These are phyloP conservation scores for sunflower (Helianthus annuus) DNA, from an alignment of 129 eudicot genomes.

Conservation along the genomic window DNA sequence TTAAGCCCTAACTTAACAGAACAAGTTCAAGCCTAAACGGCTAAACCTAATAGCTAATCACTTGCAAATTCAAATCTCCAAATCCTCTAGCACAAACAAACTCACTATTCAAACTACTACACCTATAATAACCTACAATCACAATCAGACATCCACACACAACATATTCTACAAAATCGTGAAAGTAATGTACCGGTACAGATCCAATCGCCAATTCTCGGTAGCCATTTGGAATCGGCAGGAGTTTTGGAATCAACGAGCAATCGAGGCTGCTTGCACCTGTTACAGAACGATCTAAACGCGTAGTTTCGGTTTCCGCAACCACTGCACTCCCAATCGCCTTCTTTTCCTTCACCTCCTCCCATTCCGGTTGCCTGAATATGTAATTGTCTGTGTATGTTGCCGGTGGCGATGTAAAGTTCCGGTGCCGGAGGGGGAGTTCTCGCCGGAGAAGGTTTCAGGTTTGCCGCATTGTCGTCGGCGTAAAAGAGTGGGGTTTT, in stretches of 20 bases:
- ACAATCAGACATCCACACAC: conserved; percentile 19
- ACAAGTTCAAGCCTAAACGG: neutral
- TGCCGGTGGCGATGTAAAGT: no score
- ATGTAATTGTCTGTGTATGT: conserved; percentile 9
- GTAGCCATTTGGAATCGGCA: conserved; percentile 90
- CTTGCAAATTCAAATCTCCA: conserved; percentile 9
- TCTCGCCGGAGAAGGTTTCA: conserved; percentile 23
- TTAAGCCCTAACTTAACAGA: neutral
- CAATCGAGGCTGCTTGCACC: conserved; percentile 90
- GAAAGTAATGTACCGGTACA: conserved; percentile 59
- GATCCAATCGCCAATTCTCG: conserved; percentile 96
- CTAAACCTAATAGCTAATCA: conserved; percentile 1
- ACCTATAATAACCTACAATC: conserved; percentile 9
- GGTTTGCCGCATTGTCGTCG: conserved; percentile 28
- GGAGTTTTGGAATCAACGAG: conserved; percentile 86
- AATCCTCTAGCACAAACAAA: neutral
- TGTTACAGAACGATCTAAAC: conserved; percentile 84
- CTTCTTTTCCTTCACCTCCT: conserved; percentile 85
- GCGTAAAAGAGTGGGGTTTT: conserved; percentile 31
- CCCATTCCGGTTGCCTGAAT: conserved; percentile 25
- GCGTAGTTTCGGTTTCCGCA: conserved; percentile 86
- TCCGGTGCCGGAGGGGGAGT: neutral
- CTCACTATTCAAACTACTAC: neutral
- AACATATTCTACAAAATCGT: neutral
- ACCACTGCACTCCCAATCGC: conserved; percentile 93